Conservation (phyloP, 495 filamentous ascomycete species). For the Durotheca rogersii region DNA sequence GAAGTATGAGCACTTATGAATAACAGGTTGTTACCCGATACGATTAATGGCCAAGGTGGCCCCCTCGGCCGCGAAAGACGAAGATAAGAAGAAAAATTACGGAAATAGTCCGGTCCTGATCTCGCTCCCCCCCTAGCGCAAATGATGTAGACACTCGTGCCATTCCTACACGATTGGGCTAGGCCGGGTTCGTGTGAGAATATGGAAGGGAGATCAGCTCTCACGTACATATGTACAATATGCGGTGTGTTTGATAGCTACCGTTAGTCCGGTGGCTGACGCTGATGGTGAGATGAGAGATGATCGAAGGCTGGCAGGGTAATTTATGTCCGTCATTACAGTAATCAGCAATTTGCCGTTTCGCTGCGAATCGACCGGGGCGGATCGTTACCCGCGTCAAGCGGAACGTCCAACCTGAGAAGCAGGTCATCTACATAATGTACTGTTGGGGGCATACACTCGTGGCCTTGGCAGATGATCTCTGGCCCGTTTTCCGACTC, state of each 20-base stretch:
- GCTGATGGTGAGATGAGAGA: no score
- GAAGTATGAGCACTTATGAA: no score
- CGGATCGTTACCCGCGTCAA: neutral
- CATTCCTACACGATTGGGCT: neutral
- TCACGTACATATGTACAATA: neutral
- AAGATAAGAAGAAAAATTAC: no score
- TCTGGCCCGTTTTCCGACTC: slow-evolving; percentile 33
- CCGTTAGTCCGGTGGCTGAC: no score
- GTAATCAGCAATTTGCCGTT: neutral
- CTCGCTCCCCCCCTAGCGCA: neutral
- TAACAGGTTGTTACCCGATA: no score
- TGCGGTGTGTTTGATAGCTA: neutral
- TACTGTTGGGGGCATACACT: no score
- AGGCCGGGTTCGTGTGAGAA: no score
- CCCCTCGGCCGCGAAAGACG: no score
- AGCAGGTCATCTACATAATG: neutral
- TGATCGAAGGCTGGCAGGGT: no score
- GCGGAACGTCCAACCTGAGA: neutral
- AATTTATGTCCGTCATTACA: neutral
- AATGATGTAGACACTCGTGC: neutral
- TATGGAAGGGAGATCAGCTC: neutral
- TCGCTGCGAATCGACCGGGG: neutral
- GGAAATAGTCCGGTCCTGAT: no score
- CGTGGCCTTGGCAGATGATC: slow-evolving; percentile 21
- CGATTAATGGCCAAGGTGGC: no score